These are phyloP conservation scores for Aspergillus funiculosus DNA, from an alignment of 495 filamentous ascomycete species.

Conservation along the genomic window DNA sequence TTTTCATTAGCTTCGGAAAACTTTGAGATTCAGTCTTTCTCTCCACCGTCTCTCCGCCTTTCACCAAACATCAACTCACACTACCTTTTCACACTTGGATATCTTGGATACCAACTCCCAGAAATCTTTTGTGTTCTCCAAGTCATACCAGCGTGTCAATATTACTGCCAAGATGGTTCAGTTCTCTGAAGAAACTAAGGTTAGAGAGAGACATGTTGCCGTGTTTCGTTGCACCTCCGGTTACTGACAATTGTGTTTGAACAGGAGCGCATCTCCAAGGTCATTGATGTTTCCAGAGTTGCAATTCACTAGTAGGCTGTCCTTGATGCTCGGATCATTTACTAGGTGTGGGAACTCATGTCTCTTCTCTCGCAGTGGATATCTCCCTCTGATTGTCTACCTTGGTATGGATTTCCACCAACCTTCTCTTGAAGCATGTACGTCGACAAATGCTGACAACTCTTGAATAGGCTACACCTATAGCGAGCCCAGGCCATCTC, in stretches of 20 bases:
- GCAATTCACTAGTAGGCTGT: constrained; percentile 85
- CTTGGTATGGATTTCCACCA: constrained; percentile 77
- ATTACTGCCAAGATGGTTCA: constrained; percentile 59
- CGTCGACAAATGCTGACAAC: constrained; percentile 9
- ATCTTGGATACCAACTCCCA: neutral
- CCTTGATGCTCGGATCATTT: constrained; percentile 4
- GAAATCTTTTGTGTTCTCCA: neutral
- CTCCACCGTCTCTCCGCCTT: constrained; percentile 18
- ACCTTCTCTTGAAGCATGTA: constrained; percentile 3
- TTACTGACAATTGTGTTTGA: constrained; percentile 7
- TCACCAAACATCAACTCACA: constrained; percentile 2
- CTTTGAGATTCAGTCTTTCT: constrained; percentile 24
- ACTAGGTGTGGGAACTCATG: constrained; percentile 28
- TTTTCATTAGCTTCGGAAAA: constrained; percentile 29
- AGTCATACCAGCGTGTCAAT: neutral
- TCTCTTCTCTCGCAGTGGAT: constrained; percentile 59
- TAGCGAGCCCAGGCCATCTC: constrained; percentile 83
- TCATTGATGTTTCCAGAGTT: constrained; percentile 89
- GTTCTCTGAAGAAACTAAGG: constrained; percentile 97
- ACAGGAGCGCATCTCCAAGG: constrained; percentile 91
- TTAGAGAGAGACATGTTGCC: constrained; percentile 32
- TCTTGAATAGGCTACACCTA: constrained; percentile 71
- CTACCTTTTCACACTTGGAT: neutral
- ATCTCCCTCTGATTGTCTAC: constrained; percentile 93
- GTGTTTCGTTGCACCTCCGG: neutral